Evolutionary conservation across 768 basidiomycete species (phyloP).

Genomic region (Filobasidium floriforme): DNA sequence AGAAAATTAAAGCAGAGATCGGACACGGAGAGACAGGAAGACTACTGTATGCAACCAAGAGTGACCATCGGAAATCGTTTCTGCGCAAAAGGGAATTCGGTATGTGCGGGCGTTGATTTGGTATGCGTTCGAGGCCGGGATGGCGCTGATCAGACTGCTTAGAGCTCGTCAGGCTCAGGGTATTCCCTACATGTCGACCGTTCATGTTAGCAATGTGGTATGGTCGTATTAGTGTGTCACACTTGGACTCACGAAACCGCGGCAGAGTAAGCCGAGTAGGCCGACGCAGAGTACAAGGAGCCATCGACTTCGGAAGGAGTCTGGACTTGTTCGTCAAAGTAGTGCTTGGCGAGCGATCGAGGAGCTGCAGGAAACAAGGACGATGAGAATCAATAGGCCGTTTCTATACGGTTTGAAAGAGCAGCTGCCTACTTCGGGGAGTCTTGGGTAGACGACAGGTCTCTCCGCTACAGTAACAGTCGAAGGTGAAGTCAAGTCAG

Average conservation of each 20-base stretch:
- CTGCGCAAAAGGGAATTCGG: no score
- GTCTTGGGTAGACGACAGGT: conserved; percentile 87
- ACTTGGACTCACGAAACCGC: conserved; percentile 9
- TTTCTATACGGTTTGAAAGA: neutral
- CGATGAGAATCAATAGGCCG: neutral
- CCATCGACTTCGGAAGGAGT: conserved; percentile 36
- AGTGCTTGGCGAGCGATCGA: conserved; percentile 75
- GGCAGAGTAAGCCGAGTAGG: conserved; percentile 32
- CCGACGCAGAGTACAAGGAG: conserved; percentile 34
- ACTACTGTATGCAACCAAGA: no score
- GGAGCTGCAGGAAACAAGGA: neutral
- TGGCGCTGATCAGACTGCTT: conserved; percentile 8
- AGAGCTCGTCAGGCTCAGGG: conserved; percentile 43
- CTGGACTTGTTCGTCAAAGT: conserved; percentile 66
- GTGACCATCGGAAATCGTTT: no score
- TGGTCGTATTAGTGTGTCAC: no score
- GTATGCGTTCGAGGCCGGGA: no score
- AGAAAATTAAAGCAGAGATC: no score
- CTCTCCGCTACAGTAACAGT: conserved; percentile 32
- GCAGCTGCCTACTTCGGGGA: conserved; percentile 65
- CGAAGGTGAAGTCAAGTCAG: neutral
- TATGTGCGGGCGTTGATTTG: no score
- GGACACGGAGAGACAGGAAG: no score
- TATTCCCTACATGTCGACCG: no score
- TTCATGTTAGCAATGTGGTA: conserved; percentile 7